These are phyloP conservation scores for Thraustochytrium striatum DNA, from an alignment of 352 stramenopile species.

Conservation along the genomic window DNA sequence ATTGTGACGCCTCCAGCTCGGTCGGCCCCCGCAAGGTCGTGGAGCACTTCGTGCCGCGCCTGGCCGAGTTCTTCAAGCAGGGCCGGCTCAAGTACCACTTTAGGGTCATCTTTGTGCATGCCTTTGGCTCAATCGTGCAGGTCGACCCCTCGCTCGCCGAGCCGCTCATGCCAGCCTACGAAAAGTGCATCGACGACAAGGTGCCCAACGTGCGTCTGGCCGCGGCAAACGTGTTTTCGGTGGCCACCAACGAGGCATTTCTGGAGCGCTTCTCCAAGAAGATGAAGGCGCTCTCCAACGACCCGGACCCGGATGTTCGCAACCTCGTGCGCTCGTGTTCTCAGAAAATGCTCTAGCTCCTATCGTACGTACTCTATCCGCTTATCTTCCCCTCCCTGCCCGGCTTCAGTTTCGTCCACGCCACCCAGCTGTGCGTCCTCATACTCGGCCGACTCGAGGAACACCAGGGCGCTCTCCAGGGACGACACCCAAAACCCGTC, in stretches of 20 bases:
- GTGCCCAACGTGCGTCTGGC: constrained; percentile 34
- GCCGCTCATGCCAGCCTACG: background rate
- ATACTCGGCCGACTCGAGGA: background rate
- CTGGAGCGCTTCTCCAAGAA: constrained; percentile 37
- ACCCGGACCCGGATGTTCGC: constrained; percentile 33
- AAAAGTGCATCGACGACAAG: constrained; percentile 47
- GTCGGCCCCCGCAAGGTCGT: constrained; percentile 56
- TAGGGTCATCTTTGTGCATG: constrained; percentile 6
- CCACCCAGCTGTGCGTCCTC: background rate
- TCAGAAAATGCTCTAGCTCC: background rate
- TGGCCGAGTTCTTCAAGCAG: constrained; percentile 76
- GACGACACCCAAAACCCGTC: background rate
- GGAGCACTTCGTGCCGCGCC: constrained; percentile 74
- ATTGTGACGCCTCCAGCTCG: background rate
- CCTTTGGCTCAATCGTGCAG: background rate
- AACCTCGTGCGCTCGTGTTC: too few species aligned
- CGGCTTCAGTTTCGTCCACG: background rate
- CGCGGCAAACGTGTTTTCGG: background rate
- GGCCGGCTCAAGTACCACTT: constrained; percentile 45
- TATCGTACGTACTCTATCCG: background rate
- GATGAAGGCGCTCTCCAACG: background rate
- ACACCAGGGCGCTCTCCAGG: background rate
- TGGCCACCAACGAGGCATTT: background rate
- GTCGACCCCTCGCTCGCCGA: constrained; percentile 7
- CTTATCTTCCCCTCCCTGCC: background rate